Evolutionary conservation across 2,329 filamentous ascomycete species (phyloP), one percentile per base, ranked within the genome.

Genomic region (Stagonosporopsis cucurbitacearum): DNA sequence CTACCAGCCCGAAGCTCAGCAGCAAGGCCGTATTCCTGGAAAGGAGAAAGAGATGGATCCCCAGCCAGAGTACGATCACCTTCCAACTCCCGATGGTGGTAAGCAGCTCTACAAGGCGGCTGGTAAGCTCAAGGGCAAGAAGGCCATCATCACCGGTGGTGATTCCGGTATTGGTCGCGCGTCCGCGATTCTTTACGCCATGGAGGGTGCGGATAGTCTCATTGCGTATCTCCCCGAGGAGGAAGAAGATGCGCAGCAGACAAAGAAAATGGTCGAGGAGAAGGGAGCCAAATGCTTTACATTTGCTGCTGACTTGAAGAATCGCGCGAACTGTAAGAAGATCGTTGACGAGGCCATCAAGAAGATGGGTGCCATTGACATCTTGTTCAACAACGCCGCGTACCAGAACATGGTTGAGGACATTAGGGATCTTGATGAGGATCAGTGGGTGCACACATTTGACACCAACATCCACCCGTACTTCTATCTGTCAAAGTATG

Each of bases 381-480:
- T 94, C 33, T 75, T 91, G 7, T 85, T 88, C 66, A 87, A 92
- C 76, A 93, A 92, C 66, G 86, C 70, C 13, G 88, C 88, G 0
- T 91, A 84, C 72, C 87, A 92, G 76, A 89, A 90, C 82, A 88
- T 91, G 83, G 78, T 85, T 23, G 79, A 87, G 54, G 84, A 89
- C 62, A 94, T 94, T 73, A 79, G 80, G 39, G 88, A 92, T 40
- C 77, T 95, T 1, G 76, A 83, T 23, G 89, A 92, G 84, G 88
- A 91, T 5, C 90, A 95, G 78, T 95, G 90, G 90, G 67, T 88
- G 47, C 81, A 87, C 56, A 94, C 90, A 0, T 94, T 96, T 77
- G 82, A 91, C 75, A 90, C 87, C 43, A 96, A 95, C 78, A 92
- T 95, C 68, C 88, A 94, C 75, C 84, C 89, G 3, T 88, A 86